Evolutionary conservation across 2,329 filamentous ascomycete species (phyloP).

Genomic region (Ophiostoma fasciatum): DNA sequence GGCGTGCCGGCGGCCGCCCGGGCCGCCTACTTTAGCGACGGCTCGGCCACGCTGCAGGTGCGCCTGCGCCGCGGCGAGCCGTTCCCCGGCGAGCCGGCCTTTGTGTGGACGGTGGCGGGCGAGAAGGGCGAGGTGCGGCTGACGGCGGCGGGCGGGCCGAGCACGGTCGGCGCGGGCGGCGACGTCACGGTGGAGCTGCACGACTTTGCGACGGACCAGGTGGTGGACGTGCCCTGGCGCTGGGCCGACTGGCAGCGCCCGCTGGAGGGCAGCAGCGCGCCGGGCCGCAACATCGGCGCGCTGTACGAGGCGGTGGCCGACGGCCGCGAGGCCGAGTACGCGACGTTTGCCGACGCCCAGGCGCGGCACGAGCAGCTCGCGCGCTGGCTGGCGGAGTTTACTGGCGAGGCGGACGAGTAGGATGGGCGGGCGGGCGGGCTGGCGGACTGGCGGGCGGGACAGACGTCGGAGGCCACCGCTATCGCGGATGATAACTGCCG

Average conservation of each 20-base stretch:
- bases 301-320: constrained; percentile 41
- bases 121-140: constrained; percentile 35
- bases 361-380: constrained; percentile 33
- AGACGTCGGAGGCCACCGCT: too few species aligned
- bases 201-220: constrained; percentile 29
- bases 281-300: constrained; percentile 33
- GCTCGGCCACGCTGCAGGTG: constrained; percentile 25
- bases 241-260: constrained; percentile 29
- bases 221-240: constrained; percentile 27
- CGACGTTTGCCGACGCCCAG: constrained; percentile 27
- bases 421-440: too few species aligned
- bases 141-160: constrained; percentile 15
- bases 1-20: constrained; percentile 10
- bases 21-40: not conserved
- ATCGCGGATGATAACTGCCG: too few species aligned
- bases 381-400: constrained; percentile 3
- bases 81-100: constrained; percentile 29
- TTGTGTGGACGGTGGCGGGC: constrained; percentile 36
- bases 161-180: constrained; percentile 10
- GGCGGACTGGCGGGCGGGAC: too few species aligned
- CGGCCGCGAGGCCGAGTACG: constrained; percentile 15
- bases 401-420: too few species aligned
- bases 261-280: constrained; percentile 18
- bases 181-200: constrained; percentile 34
- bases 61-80: constrained; percentile 32